These are phyloP conservation scores for Mycena epipterygia DNA, from an alignment of 768 basidiomycete species.

Conservation along the genomic window DNA sequence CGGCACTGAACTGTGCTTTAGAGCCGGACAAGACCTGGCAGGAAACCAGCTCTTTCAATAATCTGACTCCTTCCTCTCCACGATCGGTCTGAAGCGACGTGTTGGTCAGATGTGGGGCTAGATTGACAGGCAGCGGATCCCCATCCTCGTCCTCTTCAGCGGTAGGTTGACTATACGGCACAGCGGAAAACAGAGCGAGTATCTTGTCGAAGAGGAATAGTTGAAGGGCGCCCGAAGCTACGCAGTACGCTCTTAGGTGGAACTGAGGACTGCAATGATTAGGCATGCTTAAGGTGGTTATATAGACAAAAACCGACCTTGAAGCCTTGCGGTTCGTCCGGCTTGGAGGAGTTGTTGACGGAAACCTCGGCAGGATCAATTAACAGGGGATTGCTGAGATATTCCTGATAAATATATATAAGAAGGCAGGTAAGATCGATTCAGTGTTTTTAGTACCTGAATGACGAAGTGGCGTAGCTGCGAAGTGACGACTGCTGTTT, in stretches of 20 bases:
- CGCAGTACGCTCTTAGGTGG: conserved; percentile 91
- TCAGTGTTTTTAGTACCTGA: conserved; percentile 68
- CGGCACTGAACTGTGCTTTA: conserved; percentile 42
- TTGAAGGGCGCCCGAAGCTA: conserved; percentile 81
- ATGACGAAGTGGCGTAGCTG: conserved; percentile 97
- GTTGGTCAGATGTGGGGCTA: conserved; percentile 90
- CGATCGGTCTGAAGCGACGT: conserved; percentile 84
- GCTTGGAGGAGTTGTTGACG: conserved; percentile 41
- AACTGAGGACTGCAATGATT: conserved; percentile 68
- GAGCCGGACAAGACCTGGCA: conserved; percentile 62
- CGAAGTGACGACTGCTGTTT: conserved; percentile 79
- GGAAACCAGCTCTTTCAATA: conserved; percentile 86
- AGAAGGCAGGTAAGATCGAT: conserved; percentile 19
- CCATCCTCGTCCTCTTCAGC: conserved; percentile 42
- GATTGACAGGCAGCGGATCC: conserved; percentile 54
- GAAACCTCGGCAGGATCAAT: conserved; percentile 72
- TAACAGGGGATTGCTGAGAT: conserved; percentile 82
- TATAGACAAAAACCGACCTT: conserved; percentile 62
- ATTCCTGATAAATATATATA: conserved; percentile 76
- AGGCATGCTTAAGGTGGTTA: conserved; percentile 6
- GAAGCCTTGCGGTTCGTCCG: conserved; percentile 56
- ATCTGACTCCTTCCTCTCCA: conserved; percentile 79
- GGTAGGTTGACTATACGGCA: conserved; percentile 71
- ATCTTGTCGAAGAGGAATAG: conserved; percentile 87
- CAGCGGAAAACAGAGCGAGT: conserved; percentile 89